phyloP scores from a whole-genome alignment of 1,139 yeast genomes.

The Candida mesenterica region DNA sequence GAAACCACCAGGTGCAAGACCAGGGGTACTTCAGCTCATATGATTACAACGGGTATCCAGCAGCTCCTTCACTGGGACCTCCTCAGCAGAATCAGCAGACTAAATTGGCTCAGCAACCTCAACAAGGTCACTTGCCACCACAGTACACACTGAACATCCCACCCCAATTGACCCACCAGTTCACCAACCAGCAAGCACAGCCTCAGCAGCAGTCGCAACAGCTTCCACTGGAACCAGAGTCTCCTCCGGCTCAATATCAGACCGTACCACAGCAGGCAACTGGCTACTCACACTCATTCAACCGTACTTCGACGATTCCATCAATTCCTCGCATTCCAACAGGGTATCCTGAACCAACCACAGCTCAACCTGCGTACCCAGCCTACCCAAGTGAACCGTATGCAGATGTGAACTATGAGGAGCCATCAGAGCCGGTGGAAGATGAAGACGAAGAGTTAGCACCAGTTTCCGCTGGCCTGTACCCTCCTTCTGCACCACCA shows the following conservation, averaged over 20 bases:
- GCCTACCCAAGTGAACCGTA: background rate
- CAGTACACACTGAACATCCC: conserved; percentile 3
- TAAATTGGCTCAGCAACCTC: too few relatives aligned
- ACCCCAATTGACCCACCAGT: background rate
- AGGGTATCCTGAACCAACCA: conserved; percentile 4
- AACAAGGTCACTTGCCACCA: too few relatives aligned
- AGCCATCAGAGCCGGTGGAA: conserved; percentile 15
- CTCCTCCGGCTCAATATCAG: too few relatives aligned
- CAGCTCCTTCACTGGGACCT: background rate
- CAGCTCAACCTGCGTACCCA: background rate
- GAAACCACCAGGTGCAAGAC: conserved; percentile 24
- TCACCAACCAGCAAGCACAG: background rate
- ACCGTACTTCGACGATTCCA: conserved; percentile 1
- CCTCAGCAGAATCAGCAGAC: too few relatives aligned
- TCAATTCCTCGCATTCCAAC: conserved; percentile 1
- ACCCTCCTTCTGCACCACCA: too few relatives aligned
- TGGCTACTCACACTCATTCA: conserved; percentile 5
- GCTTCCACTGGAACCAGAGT: too few relatives aligned
- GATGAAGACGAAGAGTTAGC: conserved; percentile 7
- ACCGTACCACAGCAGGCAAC: conserved; percentile 9
- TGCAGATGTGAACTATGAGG: conserved; percentile 6
- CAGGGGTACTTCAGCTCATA: background rate
- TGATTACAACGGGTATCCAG: background rate
- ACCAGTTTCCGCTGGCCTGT: too few relatives aligned
- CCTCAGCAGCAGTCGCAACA: background rate